phyloP scores from a whole-genome alignment of 345 rosid genomes.

The Gossypium bickii region DNA sequence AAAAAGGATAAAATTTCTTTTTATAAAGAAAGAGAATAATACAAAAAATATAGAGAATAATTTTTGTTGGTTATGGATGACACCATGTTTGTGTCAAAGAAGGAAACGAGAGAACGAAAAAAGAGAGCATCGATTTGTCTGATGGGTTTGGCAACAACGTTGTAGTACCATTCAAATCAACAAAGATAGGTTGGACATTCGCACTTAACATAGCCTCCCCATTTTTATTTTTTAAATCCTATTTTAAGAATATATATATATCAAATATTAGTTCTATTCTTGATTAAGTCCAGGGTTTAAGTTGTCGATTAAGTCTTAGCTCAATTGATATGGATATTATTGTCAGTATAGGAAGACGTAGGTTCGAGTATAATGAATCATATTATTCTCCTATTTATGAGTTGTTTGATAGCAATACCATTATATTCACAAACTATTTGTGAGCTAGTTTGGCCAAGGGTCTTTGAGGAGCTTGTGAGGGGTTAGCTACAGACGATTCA shows the following conservation, averaged over 20 bases:
- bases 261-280: too few relatives aligned
- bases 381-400: fast-evolving
- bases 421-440: too few relatives aligned
- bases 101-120: conserved; percentile 17
- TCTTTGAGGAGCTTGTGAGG: too few relatives aligned
- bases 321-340: too few relatives aligned
- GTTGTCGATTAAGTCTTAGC: too few relatives aligned
- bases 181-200: background rate
- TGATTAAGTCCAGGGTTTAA: too few relatives aligned
- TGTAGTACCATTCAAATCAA: background rate
- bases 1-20: conserved; percentile 35
- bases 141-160: background rate
- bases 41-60: background rate
- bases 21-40: conserved; percentile 15
- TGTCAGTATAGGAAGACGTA: fast-evolving
- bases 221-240: too few relatives aligned
- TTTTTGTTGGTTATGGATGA: conserved; percentile 20
- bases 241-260: background rate
- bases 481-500: too few relatives aligned
- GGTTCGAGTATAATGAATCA: fast-evolving
- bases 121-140: background rate
- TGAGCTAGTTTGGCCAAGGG: too few relatives aligned
- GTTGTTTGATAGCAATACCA: fast-evolving
- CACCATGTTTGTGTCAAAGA: conserved; percentile 28
- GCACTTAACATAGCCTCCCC: background rate